Conservation (phyloP, 2,329 filamentous ascomycete species). For the Stagonosporopsis rhizophila region DNA sequence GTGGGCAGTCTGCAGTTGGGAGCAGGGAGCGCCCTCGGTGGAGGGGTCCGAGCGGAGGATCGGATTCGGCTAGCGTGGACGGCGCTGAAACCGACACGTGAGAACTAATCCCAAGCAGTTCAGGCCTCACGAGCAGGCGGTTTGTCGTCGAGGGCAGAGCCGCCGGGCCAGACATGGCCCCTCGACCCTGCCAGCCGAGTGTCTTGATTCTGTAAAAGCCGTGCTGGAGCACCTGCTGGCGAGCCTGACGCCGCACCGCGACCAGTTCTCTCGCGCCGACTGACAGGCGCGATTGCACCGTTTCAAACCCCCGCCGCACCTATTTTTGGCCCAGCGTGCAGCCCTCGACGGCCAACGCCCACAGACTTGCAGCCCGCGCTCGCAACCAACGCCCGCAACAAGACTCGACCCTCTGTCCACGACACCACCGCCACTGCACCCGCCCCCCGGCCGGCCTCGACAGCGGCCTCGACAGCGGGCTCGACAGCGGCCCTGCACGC, state of each 20-base stretch:
- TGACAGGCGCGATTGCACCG: conserved; percentile 2
- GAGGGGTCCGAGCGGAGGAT: neutral
- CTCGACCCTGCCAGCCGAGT: conserved; percentile 18
- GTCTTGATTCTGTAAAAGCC: neutral
- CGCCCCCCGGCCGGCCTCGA: conserved; percentile 16
- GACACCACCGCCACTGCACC: conserved; percentile 18
- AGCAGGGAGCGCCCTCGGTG: conserved; percentile 17
- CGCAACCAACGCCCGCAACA: conserved; percentile 17
- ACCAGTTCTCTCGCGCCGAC: conserved; percentile 14
- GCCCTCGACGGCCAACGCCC: neutral
- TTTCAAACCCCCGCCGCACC: conserved; percentile 17
- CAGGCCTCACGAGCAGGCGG: conserved; percentile 24
- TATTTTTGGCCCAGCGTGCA: conserved; percentile 19
- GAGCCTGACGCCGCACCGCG: conserved; percentile 1
- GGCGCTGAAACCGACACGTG: conserved; percentile 17
- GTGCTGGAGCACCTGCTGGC: neutral
- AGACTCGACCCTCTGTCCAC: conserved; percentile 1
- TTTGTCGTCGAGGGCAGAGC: conserved; percentile 24
- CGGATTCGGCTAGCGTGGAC: conserved; percentile 1
- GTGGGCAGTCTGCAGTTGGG: conserved; percentile 6
- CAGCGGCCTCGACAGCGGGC: neutral
- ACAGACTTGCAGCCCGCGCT: neutral
- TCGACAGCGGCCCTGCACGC: neutral
- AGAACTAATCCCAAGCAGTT: conserved; percentile 29
- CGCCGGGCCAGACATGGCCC: conserved; percentile 27